Conservation (phyloP, 2,329 filamentous ascomycete species). For the Colletotrichum spaethianum region DNA sequence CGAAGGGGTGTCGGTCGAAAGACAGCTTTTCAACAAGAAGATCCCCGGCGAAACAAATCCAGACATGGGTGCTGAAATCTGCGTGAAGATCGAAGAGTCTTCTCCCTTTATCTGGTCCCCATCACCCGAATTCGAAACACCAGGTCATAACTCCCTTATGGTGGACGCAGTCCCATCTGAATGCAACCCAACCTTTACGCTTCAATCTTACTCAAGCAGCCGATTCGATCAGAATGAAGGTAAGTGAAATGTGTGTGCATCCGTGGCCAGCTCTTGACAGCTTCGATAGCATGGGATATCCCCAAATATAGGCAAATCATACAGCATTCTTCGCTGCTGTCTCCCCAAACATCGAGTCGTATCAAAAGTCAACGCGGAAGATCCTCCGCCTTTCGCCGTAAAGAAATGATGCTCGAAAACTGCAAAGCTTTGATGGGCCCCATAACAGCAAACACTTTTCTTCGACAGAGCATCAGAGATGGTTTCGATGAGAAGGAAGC, state of each 20-base stretch:
- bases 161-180: not conserved
- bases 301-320: not conserved
- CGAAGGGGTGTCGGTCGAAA: not conserved
- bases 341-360: not conserved
- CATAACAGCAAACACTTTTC: not conserved
- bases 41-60: not conserved
- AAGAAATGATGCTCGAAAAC: not conserved
- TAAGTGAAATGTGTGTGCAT: not conserved
- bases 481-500: slow-evolving; percentile 4
- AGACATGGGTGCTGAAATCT: not conserved
- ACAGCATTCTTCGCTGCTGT: not conserved
- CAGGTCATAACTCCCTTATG: too few relatives aligned
- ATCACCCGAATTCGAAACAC: not conserved
- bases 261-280: not conserved
- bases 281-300: not conserved
- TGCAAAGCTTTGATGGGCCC: not conserved
- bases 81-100: slow-evolving; percentile 1
- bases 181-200: not conserved
- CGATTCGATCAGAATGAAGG: slow-evolving; percentile 15
- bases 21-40: too few relatives aligned
- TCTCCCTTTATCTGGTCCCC: not conserved
- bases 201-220: not conserved
- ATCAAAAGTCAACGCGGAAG: not conserved
- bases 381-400: not conserved
- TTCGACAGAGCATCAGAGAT: not conserved